A percentile compares a stretch with the other conserved stretches of the same genome.
phyloP scores from a whole-genome alignment of 129 eudicot genomes.

The Centaurea solstitialis region DNA sequence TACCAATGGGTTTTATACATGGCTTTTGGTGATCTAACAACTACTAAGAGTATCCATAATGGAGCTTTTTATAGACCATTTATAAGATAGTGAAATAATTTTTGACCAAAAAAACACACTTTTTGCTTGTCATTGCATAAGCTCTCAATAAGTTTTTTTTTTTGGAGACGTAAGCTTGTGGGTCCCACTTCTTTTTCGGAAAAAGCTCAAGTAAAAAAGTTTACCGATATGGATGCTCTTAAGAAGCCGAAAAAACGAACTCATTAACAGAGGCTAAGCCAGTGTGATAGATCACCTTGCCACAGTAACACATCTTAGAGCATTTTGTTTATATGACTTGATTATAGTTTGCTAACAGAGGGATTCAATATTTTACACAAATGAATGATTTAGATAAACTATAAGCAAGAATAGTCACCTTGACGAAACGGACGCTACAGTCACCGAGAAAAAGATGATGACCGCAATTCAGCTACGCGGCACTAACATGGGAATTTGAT shows the following conservation, averaged over 20 bases:
- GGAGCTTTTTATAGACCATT: neutral
- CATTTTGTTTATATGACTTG: neutral
- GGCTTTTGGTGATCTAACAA: neutral
- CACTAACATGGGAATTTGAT: constrained; percentile 5
- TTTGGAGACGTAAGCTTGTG: neutral
- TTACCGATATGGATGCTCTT: neutral
- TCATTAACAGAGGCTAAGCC: neutral
- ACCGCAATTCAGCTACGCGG: neutral
- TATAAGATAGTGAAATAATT: neutral
- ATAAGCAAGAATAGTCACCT: neutral
- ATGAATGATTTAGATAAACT: neutral
- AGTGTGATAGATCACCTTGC: neutral
- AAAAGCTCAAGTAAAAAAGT: neutral
- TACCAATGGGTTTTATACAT: constrained; percentile 9
- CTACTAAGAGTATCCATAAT: neutral
- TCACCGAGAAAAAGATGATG: constrained; percentile 1
- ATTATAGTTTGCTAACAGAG: neutral
- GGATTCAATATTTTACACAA: neutral
- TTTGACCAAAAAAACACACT: too few species aligned
- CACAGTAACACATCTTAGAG: neutral
- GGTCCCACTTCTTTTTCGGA: neutral
- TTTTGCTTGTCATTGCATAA: too few species aligned
- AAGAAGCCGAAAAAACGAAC: neutral
- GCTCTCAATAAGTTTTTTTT: too few species aligned
- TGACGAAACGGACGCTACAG: neutral